Evolutionary conservation across 1,139 yeast species (phyloP).

Genomic region (Petasospora rhodanensis): DNA sequence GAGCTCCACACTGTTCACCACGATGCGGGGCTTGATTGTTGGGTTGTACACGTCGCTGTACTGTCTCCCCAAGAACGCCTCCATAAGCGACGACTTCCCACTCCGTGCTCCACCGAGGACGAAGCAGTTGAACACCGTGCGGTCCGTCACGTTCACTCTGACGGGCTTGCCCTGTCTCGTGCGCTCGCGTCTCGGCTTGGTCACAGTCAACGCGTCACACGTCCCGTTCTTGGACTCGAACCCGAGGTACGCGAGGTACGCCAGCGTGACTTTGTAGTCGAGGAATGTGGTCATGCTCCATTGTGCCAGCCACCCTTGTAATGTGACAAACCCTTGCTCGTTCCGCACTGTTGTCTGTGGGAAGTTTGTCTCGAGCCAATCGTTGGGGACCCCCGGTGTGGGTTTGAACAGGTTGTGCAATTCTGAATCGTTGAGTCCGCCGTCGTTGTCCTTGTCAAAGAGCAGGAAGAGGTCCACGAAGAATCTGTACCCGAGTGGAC

Average conservation of each 20-base stretch:
- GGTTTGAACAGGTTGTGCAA: conserved; percentile 67
- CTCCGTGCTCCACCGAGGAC: conserved; percentile 80
- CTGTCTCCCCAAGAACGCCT: conserved; percentile 73
- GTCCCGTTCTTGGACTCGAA: conserved; percentile 47
- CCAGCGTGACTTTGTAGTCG: conserved; percentile 78
- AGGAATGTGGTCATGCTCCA: conserved; percentile 95
- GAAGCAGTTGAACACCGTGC: conserved; percentile 89
- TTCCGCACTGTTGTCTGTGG: conserved; percentile 86
- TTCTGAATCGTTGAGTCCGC: conserved; percentile 79
- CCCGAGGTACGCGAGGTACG: conserved; percentile 85
- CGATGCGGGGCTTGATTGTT: conserved; percentile 72
- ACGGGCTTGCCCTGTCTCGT: conserved; percentile 61
- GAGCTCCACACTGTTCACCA: conserved; percentile 90
- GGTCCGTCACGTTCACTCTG: conserved; percentile 67
- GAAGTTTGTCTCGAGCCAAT: conserved; percentile 82
- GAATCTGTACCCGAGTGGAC: conserved; percentile 91
- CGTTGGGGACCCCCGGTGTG: conserved; percentile 85
- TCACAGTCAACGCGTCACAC: conserved; percentile 66
- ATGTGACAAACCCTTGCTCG: conserved; percentile 81
- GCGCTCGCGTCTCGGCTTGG: conserved; percentile 70
- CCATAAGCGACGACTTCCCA: conserved; percentile 80
- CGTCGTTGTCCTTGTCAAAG: conserved; percentile 93
- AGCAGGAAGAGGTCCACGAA: conserved; percentile 82
- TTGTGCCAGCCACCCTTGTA: conserved; percentile 98
- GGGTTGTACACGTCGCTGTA: conserved; percentile 75